phyloP scores from a whole-genome alignment of 129 eudicot genomes.

The Flaveria ramosissima region DNA sequence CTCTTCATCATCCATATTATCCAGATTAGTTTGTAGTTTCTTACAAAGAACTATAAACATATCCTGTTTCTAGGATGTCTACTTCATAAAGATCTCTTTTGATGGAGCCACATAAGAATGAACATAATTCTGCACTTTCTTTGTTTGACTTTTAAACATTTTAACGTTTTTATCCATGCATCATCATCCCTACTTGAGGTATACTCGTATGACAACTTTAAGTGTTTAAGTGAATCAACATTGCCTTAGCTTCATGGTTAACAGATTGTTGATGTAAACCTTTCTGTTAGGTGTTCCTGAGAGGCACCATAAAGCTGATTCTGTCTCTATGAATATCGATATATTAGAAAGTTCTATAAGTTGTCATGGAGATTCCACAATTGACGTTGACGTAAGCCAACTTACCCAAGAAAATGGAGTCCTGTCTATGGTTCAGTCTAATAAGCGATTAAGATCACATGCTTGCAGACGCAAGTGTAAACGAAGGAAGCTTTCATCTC shows the following conservation, averaged over 20 bases:
- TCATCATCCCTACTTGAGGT: no score
- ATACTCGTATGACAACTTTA: no score
- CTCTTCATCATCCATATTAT: no score
- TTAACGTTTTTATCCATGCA: no score
- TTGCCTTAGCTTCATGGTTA: neutral
- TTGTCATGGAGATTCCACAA: conserved; percentile 25
- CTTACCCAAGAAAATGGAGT: conserved; percentile 33
- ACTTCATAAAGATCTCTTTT: no score
- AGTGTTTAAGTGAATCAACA: no score
- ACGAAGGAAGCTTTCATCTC: conserved; percentile 46
- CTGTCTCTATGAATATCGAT: conserved; percentile 24
- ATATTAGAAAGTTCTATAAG: conserved; percentile 30
- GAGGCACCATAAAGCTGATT: conserved; percentile 27
- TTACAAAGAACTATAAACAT: no score
- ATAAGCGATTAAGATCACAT: conserved; percentile 59
- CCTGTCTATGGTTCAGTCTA: conserved; percentile 20
- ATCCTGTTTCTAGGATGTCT: no score
- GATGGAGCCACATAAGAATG: no score
- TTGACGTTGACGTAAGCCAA: conserved; percentile 14
- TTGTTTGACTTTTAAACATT: no score
- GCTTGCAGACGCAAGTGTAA: conserved; percentile 57
- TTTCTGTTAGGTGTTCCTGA: conserved; percentile 37
- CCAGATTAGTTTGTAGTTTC: no score
- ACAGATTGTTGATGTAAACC: conserved; percentile 4
- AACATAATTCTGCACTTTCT: no score